These are phyloP conservation scores for Populus deltoides DNA, from an alignment of 345 rosid genomes.

Conservation along the genomic window DNA sequence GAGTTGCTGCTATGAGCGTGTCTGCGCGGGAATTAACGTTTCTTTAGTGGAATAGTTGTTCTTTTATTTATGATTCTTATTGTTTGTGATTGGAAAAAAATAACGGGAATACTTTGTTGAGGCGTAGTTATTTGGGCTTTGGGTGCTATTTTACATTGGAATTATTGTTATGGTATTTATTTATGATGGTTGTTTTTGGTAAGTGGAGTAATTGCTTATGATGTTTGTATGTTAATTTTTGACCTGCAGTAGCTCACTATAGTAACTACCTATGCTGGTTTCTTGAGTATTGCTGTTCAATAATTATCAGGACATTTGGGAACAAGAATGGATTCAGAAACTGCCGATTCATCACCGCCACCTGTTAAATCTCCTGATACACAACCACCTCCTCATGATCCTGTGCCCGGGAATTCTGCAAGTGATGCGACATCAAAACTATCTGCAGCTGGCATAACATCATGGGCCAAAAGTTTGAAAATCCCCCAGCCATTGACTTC, in stretches of 20 bases:
- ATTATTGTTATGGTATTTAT: neutral
- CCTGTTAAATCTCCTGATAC: slow-evolving; percentile 38
- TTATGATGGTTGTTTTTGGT: neutral
- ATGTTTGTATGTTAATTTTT: neutral
- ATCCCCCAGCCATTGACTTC: slow-evolving; percentile 64
- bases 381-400: slow-evolving; percentile 28
- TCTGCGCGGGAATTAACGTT: neutral
- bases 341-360: slow-evolving; percentile 44
- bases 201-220: neutral
- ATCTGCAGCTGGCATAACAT: slow-evolving; percentile 53
- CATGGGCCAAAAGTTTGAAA: slow-evolving; percentile 74
- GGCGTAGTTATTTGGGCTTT: neutral
- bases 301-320: slow-evolving; percentile 13
- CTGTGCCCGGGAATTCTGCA: slow-evolving; percentile 38
- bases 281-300: slow-evolving; percentile 13
- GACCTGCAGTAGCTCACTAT: neutral
- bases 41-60: neutral
- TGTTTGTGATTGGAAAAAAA: neutral
- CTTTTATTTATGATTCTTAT: neutral
- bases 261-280: slow-evolving; percentile 10
- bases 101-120: neutral
- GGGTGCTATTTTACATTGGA: neutral
- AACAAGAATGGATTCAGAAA: slow-evolving; percentile 42
- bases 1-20: neutral
- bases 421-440: slow-evolving; percentile 55